phyloP scores from a whole-genome alignment of 108 stramenopile genomes.

The Nitzschia palea region DNA sequence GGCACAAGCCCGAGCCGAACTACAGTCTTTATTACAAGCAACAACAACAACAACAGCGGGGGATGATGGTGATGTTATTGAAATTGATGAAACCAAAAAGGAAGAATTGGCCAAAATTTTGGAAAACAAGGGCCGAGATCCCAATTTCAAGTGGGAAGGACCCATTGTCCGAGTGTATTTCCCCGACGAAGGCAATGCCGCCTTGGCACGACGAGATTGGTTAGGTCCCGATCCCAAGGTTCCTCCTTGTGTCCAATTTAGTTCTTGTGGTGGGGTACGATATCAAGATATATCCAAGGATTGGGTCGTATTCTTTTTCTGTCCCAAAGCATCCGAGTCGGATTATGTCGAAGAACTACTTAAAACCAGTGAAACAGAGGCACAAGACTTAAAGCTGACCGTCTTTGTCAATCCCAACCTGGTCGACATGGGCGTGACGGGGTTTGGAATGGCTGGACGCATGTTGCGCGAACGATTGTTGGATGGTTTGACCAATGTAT shows the following conservation, averaged over 20 bases:
- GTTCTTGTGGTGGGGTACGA: slow-evolving; percentile 72
- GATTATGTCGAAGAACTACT: slow-evolving; percentile 67
- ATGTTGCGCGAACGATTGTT: slow-evolving; percentile 84
- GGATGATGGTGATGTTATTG: slow-evolving; percentile 21
- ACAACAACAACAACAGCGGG: not conserved
- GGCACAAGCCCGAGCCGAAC: slow-evolving; percentile 56
- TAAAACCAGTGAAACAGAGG: slow-evolving; percentile 38
- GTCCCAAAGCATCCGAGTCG: slow-evolving; percentile 79
- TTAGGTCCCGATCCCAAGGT: slow-evolving; percentile 37
- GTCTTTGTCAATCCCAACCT: slow-evolving; percentile 91
- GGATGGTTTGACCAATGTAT: slow-evolving; percentile 65
- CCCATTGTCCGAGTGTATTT: slow-evolving; percentile 80
- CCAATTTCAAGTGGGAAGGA: slow-evolving; percentile 28
- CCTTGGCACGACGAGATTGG: slow-evolving; percentile 89
- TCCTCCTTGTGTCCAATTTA: slow-evolving; percentile 74
- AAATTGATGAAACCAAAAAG: slow-evolving; percentile 23
- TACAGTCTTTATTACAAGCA: slow-evolving; percentile 25
- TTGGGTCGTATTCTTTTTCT: slow-evolving; percentile 69
- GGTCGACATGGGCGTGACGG: slow-evolving; percentile 95
- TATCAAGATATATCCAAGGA: slow-evolving; percentile 54
- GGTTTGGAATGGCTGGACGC: slow-evolving; percentile 94
- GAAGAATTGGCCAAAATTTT: slow-evolving; percentile 34
- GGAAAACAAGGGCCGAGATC: slow-evolving; percentile 47
- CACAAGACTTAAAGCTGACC: slow-evolving; percentile 51
- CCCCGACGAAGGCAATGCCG: slow-evolving; percentile 93